Evolutionary conservation across 2,329 filamentous ascomycete genomes (phyloP).

Genomic region (Cylindrodendrum hubeiense): DNA sequence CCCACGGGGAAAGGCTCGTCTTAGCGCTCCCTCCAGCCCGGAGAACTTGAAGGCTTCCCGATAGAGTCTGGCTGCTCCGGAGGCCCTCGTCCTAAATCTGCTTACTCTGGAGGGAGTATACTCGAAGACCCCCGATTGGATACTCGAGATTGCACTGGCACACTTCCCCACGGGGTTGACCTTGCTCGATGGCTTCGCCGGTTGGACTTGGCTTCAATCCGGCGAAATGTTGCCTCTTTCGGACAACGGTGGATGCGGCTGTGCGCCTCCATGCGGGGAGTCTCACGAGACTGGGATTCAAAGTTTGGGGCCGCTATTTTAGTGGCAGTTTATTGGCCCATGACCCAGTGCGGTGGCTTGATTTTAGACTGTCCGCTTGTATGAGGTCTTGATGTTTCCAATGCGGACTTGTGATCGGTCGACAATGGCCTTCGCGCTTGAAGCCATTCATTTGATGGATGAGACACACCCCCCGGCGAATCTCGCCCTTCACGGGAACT

Average conservation of each 20-base stretch:
- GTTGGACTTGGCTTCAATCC: background rate
- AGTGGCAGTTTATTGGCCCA: background rate
- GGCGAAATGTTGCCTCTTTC: slow-evolving; percentile 2
- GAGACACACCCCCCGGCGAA: background rate
- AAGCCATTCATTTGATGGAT: background rate
- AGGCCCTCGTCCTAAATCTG: background rate
- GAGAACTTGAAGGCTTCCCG: background rate
- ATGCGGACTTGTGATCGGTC: background rate
- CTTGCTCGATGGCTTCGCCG: background rate
- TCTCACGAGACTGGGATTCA: background rate
- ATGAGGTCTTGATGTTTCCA: background rate
- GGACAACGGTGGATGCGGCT: background rate
- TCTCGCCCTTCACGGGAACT: background rate
- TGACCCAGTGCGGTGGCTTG: background rate
- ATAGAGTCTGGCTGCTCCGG: background rate
- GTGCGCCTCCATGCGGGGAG: background rate
- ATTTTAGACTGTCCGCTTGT: background rate
- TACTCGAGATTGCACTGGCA: background rate
- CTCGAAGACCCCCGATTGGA: slow-evolving; percentile 1
- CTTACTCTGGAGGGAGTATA: background rate
- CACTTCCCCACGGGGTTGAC: background rate
- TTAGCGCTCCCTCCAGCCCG: background rate
- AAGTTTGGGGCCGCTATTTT: background rate
- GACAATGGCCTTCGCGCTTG: background rate
- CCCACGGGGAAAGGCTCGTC: background rate